phyloP scores from a whole-genome alignment of 495 filamentous ascomycete genomes.

The Hypoxylon crocopeplum region DNA sequence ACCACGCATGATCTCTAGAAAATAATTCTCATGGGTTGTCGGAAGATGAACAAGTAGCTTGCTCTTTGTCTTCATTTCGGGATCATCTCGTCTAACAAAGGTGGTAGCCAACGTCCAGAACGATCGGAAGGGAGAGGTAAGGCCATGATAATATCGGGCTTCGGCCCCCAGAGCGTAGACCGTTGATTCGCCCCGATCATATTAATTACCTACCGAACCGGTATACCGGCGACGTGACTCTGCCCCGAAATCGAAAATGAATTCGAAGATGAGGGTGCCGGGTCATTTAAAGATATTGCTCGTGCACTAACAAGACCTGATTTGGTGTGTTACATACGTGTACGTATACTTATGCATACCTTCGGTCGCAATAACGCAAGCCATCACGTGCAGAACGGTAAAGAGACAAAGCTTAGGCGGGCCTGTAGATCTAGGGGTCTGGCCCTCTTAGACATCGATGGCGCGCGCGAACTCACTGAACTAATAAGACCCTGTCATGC shows the following conservation, averaged over 20 bases:
- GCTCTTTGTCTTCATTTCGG: no score
- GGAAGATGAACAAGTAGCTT: no score
- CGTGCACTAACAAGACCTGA: slow-evolving; percentile 23
- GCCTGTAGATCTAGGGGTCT: slow-evolving; percentile 26
- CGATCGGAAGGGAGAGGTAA: no score
- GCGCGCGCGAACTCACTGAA: slow-evolving; percentile 1
- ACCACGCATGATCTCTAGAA: no score
- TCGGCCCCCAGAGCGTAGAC: not conserved
- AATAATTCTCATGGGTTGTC: no score
- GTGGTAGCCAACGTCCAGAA: no score
- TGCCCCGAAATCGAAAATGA: not conserved
- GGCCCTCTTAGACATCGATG: not conserved
- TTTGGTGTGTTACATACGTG: slow-evolving; percentile 8
- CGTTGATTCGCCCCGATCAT: slow-evolving; percentile 18
- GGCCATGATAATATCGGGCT: slow-evolving; percentile 6
- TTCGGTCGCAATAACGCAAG: slow-evolving; percentile 30
- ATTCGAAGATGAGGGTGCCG: not conserved
- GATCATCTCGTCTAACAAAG: no score
- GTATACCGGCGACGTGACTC: slow-evolving; percentile 2
- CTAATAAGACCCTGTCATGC: no score
- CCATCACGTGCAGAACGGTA: slow-evolving; percentile 15
- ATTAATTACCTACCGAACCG: slow-evolving; percentile 23
- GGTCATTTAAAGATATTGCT: slow-evolving; percentile 34
- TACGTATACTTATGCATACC: not conserved
- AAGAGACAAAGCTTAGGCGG: slow-evolving; percentile 9